Conservation (phyloP, 768 basidiomycete species). For the Cystofilobasidium capitatum region DNA sequence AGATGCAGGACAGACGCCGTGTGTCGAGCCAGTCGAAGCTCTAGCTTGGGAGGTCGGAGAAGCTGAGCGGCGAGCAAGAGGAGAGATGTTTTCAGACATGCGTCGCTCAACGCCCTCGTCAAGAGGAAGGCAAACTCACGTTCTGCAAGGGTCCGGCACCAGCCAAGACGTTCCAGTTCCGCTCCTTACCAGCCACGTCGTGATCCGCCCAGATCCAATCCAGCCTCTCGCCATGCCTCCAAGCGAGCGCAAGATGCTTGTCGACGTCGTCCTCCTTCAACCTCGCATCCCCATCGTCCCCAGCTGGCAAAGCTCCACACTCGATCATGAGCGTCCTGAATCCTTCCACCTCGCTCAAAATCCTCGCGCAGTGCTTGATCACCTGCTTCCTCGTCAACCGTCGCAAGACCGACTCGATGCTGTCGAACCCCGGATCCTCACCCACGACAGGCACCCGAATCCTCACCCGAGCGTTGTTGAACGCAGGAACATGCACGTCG, state of each 20-base stretch:
- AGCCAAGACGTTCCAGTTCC: conserved; percentile 21
- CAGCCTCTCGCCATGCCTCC: conserved; percentile 21
- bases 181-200: conserved; percentile 8
- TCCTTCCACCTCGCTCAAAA: conserved; percentile 15
- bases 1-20: conserved; percentile 1
- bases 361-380: conserved; percentile 3
- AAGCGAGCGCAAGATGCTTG: conserved; percentile 14
- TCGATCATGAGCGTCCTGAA: conserved; percentile 9
- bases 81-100: background rate
- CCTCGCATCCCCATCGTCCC: background rate
- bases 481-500: conserved; percentile 19
- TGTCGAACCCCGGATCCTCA: conserved; percentile 17
- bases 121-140: background rate
- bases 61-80: background rate
- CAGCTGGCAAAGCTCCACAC: background rate
- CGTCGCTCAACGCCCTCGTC: no score
- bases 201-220: conserved; percentile 21
- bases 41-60: conserved; percentile 6
- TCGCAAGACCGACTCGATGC: conserved; percentile 15
- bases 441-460: conserved; percentile 17
- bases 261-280: conserved; percentile 4
- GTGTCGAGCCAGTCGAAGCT: conserved; percentile 21
- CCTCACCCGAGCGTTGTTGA: conserved; percentile 21
- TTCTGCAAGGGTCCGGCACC: conserved; percentile 19
- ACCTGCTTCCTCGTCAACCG: conserved; percentile 9